Base-by-base conservation (phyloP, 2,329 filamentous ascomycete genomes). In the Cephalotrichum gorgonifer region DNA sequence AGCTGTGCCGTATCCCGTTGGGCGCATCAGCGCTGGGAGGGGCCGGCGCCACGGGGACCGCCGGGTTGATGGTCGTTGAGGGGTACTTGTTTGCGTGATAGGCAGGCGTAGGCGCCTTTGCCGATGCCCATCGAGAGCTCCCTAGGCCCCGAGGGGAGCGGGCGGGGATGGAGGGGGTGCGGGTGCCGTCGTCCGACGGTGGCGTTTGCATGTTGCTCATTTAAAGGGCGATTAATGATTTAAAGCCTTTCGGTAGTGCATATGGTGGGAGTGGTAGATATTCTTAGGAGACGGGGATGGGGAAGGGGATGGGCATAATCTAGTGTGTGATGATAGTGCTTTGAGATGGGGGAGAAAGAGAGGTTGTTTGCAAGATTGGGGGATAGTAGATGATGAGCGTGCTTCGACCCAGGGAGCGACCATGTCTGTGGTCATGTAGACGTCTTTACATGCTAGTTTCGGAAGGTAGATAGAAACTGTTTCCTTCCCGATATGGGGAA, bases 101-200 rank as follows among this genome's bases (percentile, higher is more conserved):
- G 42, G 45, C 20, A 27, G 50, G 45, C 12, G 44, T 41, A 12
- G 39, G 44, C 8, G 38, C 15, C n/a, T 28, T 39, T 6, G 43
- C 26, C 20, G 47, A 49, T 6, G 50, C 50, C 50, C 50, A 51
- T n/a, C 50, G 47, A n/a, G 50, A 51, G 23, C 33, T 47, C 20
- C 23, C 17, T 11, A 51, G 30, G 22, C 43, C 47, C 15, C 15
- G 26, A 6, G 30, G 25, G 6, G 42, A 17, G 2, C 42, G 43
- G 38, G 26, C 14, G 17, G 44, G 25, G 20, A 48, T 48, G 26
- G 25, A 20, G 17, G 35, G 17, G 2, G 15, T 20, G 17, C 17
- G 35, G 35, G n/a, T 17, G 35, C 30, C 15, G 35, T 20, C 7
- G 35, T 39, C 35, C n/a, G 35, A 6, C 22, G 35, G 35, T 3